A percentile compares a stretch with the other conserved stretches of the same genome.
These are phyloP conservation scores for Wallacemonas sp. DNA, from an alignment of 208 protist genomes.

Conservation along the genomic window DNA sequence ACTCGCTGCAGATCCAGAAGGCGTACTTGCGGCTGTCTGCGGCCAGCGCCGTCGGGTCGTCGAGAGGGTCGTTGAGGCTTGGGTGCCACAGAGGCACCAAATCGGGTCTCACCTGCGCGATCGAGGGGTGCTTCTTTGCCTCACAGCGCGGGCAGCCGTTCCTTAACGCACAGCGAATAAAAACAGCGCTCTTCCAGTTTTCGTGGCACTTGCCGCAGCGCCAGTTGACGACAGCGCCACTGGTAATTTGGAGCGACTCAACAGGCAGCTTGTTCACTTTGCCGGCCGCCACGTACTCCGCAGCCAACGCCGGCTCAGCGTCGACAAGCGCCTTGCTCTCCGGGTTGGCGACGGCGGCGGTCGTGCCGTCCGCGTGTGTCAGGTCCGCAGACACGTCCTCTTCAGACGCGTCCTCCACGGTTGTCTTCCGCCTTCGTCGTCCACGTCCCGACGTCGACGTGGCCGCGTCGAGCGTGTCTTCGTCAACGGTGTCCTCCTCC, in stretches of 20 bases:
- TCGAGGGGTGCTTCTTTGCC: conserved; percentile 17
- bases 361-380: neutral
- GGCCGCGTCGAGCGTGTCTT: neutral
- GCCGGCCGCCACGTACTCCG: conserved; percentile 54
- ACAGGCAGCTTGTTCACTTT: conserved; percentile 31
- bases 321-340: conserved; percentile 50
- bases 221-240: conserved; percentile 49
- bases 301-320: conserved; percentile 52
- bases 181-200: conserved; percentile 60
- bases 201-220: conserved; percentile 48
- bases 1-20: conserved; percentile 59
- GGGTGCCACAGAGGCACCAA: conserved; percentile 60
- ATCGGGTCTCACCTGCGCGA: conserved; percentile 37
- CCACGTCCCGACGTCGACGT: neutral
- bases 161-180: conserved; percentile 69
- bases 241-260: conserved; percentile 38
- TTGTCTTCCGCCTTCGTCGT: conserved; percentile 4
- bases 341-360: neutral
- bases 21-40: conserved; percentile 41
- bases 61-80: conserved; percentile 64
- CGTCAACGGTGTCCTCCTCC: neutral
- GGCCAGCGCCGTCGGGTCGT: conserved; percentile 33
- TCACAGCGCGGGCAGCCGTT: conserved; percentile 63
- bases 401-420: neutral
- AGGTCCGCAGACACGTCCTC: neutral